Base-by-base conservation (phyloP, 2,329 filamentous ascomycete genomes). In the Curvularia verruculosa region DNA sequence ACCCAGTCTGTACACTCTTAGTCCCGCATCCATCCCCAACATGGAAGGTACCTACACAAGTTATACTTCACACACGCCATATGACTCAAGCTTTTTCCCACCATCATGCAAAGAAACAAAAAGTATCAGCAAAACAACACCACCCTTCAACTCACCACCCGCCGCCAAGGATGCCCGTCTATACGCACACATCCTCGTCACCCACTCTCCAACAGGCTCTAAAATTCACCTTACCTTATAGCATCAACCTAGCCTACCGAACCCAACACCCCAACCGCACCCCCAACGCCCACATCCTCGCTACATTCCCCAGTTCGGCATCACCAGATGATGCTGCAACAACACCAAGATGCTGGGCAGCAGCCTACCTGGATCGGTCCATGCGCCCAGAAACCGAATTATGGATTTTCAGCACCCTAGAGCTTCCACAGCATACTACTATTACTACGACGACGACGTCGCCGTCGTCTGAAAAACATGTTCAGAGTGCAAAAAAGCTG, bases 341-440 rank as follows among this genome's bases (percentile, higher is more conserved):
- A 26, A 24, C 66, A 1, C 71, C 72, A 18, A 34, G 62, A 55
- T 78, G 75, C 67, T 87, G 89, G 67, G 81, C 82, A 0, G 83
- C 83, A 0, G 85, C 84, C 0, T 89, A 87, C 67, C 69, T 88
- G 5, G 88, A 91, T 71, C 79, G 87, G 19, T 82, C 82, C 3
- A 80, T 80, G 52, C 80, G 82, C 0, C 85, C 85, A 0, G 87
- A 89, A 68, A 90, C 88, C 0, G 83, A 89, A 59, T 77, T 86
- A 28, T 89, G 85, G 83, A 66, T 90, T 1, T 90, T 87, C 71
- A 75, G 71, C 3, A 54, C 52, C 8, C 73, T 67, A 19, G 71
- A 76, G 58, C 51, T 63, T 7, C 60, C 55, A 10, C 53, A 56
- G 12, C 72, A 75, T 47, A n/a, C 34, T 39, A 39, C n/a, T n/a